Evolutionary conservation across 345 rosid species (phyloP).

Genomic region (Populus davidiana): DNA sequence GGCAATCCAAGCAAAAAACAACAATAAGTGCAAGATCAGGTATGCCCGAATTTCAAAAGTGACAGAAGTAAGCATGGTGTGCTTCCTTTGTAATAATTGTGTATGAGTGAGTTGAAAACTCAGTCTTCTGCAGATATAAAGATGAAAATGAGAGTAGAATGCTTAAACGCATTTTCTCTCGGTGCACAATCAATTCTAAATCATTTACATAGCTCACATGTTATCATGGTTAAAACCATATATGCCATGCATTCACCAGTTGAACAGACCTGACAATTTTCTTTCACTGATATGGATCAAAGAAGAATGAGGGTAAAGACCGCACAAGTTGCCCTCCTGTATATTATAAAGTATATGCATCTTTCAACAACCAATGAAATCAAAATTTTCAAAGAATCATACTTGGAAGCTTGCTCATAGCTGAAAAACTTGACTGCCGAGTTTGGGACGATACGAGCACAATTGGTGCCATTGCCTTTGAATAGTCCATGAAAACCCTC

Average conservation of each 20-base stretch:
- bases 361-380: neutral
- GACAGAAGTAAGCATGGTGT: neutral
- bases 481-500: constrained; percentile 86
- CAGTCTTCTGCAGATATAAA: neutral
- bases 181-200: neutral
- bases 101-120: neutral
- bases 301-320: neutral
- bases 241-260: neutral
- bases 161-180: neutral
- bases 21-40: neutral
- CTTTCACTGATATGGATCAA: neutral
- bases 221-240: neutral
- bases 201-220: no score
- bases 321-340: neutral
- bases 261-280: neutral
- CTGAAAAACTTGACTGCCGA: constrained; percentile 94
- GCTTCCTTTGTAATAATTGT: neutral
- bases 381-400: constrained; percentile 15
- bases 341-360: neutral
- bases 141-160: neutral
- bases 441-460: constrained; percentile 91
- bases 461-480: constrained; percentile 92
- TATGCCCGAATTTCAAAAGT: neutral
- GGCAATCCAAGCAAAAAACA: neutral
- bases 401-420: constrained; percentile 91